Conservation (phyloP, 305 asterid genomes). For the Fraxinus velutina region DNA sequence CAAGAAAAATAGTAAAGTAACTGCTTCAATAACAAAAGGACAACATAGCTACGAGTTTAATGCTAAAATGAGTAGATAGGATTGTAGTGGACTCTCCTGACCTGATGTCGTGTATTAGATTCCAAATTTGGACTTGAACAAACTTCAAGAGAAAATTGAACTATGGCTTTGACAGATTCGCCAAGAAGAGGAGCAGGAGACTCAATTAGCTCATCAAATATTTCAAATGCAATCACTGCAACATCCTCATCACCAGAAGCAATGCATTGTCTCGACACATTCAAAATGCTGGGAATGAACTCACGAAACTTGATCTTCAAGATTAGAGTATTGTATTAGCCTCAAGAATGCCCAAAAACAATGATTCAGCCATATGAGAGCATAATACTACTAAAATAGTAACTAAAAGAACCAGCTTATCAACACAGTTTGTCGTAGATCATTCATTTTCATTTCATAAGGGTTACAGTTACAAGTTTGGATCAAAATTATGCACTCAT, state of each 20-base stretch:
- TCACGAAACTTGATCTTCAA: constrained; percentile 87
- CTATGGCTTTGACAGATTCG: constrained; percentile 88
- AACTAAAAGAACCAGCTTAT: constrained; percentile 11
- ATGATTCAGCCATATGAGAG: background rate
- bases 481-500: background rate
- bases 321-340: constrained; percentile 22
- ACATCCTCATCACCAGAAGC: constrained; percentile 97
- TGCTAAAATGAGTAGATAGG: constrained; percentile 13
- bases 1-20: constrained; percentile 11
- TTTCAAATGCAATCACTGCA: constrained; percentile 93
- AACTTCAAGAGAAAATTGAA: constrained; percentile 97
- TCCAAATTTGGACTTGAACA: constrained; percentile 81
- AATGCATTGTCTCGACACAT: constrained; percentile 94
- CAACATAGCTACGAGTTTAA: constrained; percentile 1
- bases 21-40: background rate
- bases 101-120: constrained; percentile 96
- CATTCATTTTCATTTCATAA: background rate
- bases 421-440: constrained; percentile 7
- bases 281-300: constrained; percentile 92
- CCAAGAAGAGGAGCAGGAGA: constrained; percentile 99
- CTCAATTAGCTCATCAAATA: constrained; percentile 97
- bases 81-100: constrained; percentile 30
- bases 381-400: background rate
- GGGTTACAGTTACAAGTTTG: constrained; percentile 1
- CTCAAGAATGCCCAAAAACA: constrained; percentile 13